Percentiles rank a stretch among this genome's conserved stretches.
Conservation (phyloP, 345 rosid genomes). For the Populus davidiana region DNA sequence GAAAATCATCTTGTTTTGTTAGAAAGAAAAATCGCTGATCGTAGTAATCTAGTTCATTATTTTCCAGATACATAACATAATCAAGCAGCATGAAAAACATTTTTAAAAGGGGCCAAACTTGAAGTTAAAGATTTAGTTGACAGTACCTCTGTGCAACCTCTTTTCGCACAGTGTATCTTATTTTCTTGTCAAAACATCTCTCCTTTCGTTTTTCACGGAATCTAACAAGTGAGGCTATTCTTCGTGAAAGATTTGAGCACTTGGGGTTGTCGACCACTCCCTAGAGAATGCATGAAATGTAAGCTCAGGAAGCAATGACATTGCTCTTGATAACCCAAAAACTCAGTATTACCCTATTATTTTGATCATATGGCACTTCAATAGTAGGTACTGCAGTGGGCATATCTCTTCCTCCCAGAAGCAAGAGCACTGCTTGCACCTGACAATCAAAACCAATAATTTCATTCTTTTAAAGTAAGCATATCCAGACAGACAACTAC, state of each 20-base stretch:
- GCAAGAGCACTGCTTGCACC: conserved; percentile 77
- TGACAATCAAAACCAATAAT: conserved; percentile 17
- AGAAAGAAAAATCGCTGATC: background rate
- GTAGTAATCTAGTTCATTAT: background rate
- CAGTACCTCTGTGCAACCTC: conserved; percentile 73
- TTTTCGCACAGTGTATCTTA: conserved; percentile 64
- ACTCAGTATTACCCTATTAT: conserved; percentile 37
- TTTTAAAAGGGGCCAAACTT: background rate
- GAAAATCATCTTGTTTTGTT: too few species aligned
- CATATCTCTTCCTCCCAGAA: conserved; percentile 55
- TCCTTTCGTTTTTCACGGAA: conserved; percentile 74
- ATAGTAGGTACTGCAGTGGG: conserved; percentile 51
- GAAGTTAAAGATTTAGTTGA: background rate
- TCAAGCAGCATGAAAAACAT: background rate
- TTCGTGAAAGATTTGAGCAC: conserved; percentile 56
- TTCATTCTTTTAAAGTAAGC: background rate
- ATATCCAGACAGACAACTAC: background rate
- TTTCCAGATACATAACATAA: background rate
- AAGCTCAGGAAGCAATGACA: background rate
- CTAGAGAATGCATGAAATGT: conserved; percentile 26
- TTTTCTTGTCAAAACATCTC: conserved; percentile 78
- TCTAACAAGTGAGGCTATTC: conserved; percentile 74
- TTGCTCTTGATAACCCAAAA: background rate
- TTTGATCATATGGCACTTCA: conserved; percentile 47
- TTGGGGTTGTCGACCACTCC: conserved; percentile 40